A percentile compares a stretch with the other conserved stretches of the same genome.
Conservation (phyloP, 2,329 filamentous ascomycete species). For the Neonectria neomacrospora region DNA sequence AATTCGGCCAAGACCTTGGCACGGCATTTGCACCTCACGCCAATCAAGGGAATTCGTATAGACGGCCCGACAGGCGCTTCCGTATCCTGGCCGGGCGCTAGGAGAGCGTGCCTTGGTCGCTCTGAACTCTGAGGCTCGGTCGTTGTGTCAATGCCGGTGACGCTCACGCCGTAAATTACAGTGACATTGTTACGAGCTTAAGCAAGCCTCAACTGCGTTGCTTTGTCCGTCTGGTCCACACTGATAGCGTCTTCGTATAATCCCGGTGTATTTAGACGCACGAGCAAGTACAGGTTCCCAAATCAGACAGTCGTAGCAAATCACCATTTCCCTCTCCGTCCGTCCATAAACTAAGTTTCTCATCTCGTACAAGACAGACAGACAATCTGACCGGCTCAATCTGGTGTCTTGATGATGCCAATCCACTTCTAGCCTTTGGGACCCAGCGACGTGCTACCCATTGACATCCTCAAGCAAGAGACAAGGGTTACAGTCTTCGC, state of each 20-base stretch:
- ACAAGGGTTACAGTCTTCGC: not conserved
- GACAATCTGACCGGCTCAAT: no score
- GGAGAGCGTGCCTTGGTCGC: not conserved
- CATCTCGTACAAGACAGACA: no score
- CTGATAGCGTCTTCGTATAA: not conserved
- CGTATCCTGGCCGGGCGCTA: not conserved
- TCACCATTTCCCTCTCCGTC: not conserved
- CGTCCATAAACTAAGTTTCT: not conserved
- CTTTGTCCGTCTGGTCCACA: not conserved
- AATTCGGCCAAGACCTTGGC: not conserved
- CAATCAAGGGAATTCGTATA: not conserved
- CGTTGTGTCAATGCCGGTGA: not conserved
- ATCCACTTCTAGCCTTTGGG: not conserved
- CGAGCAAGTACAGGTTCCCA: no score
- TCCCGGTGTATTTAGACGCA: not conserved
- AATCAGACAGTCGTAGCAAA: not conserved
- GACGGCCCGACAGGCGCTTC: not conserved
- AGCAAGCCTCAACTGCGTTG: not conserved
- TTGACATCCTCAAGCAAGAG: no score
- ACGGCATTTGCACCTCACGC: not conserved
- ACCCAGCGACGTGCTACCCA: no score
- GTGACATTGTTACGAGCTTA: not conserved
- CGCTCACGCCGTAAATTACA: not conserved
- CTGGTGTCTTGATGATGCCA: not conserved
- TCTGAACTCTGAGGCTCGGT: not conserved